Conservation (phyloP, 2,329 filamentous ascomycete species). For the Emericellopsis atlantica region DNA sequence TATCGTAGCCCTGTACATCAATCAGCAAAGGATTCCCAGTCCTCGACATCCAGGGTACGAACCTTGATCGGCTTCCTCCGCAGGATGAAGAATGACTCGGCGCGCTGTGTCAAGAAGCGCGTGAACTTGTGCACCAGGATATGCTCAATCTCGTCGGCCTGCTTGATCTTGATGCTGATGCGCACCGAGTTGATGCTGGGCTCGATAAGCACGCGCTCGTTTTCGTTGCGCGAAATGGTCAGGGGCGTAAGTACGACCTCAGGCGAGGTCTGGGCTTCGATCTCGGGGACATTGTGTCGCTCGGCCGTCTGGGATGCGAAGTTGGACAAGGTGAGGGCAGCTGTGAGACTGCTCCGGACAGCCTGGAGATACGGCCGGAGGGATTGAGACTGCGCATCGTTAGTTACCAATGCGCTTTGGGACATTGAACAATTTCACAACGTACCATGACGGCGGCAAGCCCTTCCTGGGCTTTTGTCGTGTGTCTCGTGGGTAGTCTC, state of each 20-base stretch:
- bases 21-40: conserved; percentile 11
- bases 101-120: conserved; percentile 62
- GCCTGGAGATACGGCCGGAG: conserved; percentile 92
- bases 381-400: conserved; percentile 68
- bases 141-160: conserved; percentile 97
- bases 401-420: not conserved
- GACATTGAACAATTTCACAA: not conserved
- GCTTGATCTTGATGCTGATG: conserved; percentile 98
- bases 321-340: conserved; percentile 77
- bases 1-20: conserved; percentile 71
- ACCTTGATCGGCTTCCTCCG: conserved; percentile 92
- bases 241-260: conserved; percentile 89
- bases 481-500: conserved; percentile 1
- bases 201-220: conserved; percentile 92
- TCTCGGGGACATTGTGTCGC: conserved; percentile 94
- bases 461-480: not conserved
- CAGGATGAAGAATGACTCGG: conserved; percentile 94
- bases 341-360: conserved; percentile 86
- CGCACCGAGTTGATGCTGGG: conserved; percentile 94
- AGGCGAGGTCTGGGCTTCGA: conserved; percentile 84
- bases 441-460: conserved; percentile 5
- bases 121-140: conserved; percentile 99
- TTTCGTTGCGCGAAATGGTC: conserved; percentile 87
- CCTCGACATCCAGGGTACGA: conserved; percentile 9
- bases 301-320: conserved; percentile 96